Conservation (phyloP, 495 filamentous ascomycete species). For the Penicillium alfredii region DNA sequence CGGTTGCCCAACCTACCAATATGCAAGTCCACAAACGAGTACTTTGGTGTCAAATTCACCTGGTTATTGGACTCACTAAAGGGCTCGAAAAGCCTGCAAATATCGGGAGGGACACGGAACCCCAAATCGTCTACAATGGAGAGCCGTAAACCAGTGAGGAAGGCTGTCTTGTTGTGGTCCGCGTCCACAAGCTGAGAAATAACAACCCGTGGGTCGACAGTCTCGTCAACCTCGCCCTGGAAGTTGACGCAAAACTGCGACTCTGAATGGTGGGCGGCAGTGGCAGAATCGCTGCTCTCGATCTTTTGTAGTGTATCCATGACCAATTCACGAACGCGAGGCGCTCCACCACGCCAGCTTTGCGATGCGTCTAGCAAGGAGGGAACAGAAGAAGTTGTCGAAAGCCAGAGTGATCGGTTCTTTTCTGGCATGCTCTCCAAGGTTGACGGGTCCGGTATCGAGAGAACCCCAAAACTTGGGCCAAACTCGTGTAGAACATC, state of each 20-base stretch:
- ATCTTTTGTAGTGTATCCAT: conserved; percentile 3
- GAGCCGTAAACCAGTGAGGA: conserved; percentile 7
- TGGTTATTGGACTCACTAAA: conserved; percentile 9
- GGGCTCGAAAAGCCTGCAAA: conserved; percentile 8
- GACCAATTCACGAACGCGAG: conserved; percentile 2
- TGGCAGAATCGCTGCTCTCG: background rate
- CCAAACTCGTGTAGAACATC: too few species aligned
- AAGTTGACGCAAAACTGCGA: conserved; percentile 4
- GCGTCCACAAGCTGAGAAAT: conserved; percentile 7
- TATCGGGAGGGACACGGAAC: conserved; percentile 5
- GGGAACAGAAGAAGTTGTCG: conserved; percentile 4
- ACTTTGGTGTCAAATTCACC: conserved; percentile 14
- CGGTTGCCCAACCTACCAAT: too few species aligned
- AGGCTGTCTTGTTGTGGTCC: conserved; percentile 2
- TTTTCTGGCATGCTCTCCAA: conserved; percentile 5
- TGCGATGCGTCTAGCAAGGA: conserved; percentile 1
- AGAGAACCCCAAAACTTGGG: too few species aligned
- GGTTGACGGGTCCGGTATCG: too few species aligned
- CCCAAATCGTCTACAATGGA: conserved; percentile 4
- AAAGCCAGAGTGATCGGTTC: conserved; percentile 4
- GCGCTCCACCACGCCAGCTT: conserved; percentile 6
- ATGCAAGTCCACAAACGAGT: conserved; percentile 14
- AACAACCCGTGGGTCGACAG: conserved; percentile 4
- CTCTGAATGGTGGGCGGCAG: conserved; percentile 7
- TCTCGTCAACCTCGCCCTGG: conserved; percentile 6